A percentile compares a stretch with the other conserved stretches of the same genome.
Conservation (phyloP, 768 basidiomycete species). For the Pluteus cervinus region DNA sequence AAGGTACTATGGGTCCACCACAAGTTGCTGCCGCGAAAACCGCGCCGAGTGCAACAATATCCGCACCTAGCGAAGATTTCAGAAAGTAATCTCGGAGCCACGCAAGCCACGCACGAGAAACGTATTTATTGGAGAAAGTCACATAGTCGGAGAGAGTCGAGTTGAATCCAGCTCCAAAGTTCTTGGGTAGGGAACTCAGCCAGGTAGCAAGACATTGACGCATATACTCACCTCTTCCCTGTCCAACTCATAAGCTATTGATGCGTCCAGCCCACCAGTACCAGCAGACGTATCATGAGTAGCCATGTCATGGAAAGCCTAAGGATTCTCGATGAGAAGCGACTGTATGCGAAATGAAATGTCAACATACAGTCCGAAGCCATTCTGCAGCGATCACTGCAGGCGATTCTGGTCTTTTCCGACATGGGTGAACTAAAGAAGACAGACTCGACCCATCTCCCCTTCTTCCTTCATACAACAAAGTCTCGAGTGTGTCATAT, state of each 20-base stretch:
- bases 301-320: conserved; percentile 49
- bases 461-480: conserved; percentile 29
- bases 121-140: conserved; percentile 34
- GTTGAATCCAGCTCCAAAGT: conserved; percentile 41
- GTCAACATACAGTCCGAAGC: conserved; percentile 28
- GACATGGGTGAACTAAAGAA: conserved; percentile 23
- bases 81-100: background rate
- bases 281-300: conserved; percentile 38
- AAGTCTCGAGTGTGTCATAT: conserved; percentile 28
- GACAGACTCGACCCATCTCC: conserved; percentile 24
- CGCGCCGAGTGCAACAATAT: conserved; percentile 35
- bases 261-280: conserved; percentile 45
- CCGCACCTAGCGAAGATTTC: conserved; percentile 28
- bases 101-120: conserved; percentile 40
- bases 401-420: conserved; percentile 18
- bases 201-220: background rate
- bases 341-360: no score
- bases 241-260: conserved; percentile 40
- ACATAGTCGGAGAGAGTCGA: conserved; percentile 36
- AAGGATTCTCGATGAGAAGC: no score
- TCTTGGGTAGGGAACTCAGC: conserved; percentile 32
- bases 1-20: conserved; percentile 40
- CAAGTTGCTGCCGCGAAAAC: conserved; percentile 33
- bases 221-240: conserved; percentile 29
- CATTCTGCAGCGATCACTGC: conserved; percentile 33